A percentile compares a stretch with the other conserved stretches of the same genome.
Conservation (phyloP, 805 yeast species). For the Kazachstania viticola region DNA sequence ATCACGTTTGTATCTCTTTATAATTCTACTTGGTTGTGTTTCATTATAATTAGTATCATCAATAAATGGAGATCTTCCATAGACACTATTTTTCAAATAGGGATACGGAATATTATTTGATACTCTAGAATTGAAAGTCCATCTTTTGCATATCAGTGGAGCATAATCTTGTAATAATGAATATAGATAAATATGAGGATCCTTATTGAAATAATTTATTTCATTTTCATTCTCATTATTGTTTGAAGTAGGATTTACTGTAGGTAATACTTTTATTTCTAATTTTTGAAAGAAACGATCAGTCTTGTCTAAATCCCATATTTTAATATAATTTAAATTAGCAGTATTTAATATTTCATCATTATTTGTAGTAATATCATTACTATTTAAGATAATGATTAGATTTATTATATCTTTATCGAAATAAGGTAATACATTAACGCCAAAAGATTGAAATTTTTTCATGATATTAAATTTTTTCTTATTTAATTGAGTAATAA, state of each 20-base stretch:
- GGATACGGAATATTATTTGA: slow-evolving; percentile 28
- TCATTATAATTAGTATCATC: slow-evolving; percentile 31
- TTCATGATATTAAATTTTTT: slow-evolving; percentile 14
- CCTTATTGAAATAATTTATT: slow-evolving; percentile 2
- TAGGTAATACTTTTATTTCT: slow-evolving; percentile 27
- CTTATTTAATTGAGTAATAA: slow-evolving; percentile 8
- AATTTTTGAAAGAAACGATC: slow-evolving; percentile 60
- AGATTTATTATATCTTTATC: slow-evolving; percentile 59
- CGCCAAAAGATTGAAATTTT: slow-evolving; percentile 34
- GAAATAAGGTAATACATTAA: slow-evolving; percentile 44
- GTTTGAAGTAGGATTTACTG: slow-evolving; percentile 2
- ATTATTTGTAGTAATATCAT: too few species aligned
- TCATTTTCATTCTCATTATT: background rate
- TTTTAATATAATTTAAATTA: slow-evolving; percentile 32
- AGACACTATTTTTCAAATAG: slow-evolving; percentile 14
- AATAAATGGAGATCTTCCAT: slow-evolving; percentile 71
- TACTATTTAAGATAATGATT: too few species aligned
- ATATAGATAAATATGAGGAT: slow-evolving; percentile 58
- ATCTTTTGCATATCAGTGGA: slow-evolving; percentile 72
- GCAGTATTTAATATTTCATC: slow-evolving; percentile 35
- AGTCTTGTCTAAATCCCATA: slow-evolving; percentile 81
- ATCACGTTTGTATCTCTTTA: slow-evolving; percentile 18
- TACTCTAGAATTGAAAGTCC: slow-evolving; percentile 35
- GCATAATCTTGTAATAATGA: slow-evolving; percentile 64
- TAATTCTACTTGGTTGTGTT: slow-evolving; percentile 10